Evolutionary conservation across 164 flowering plant species (phyloP), one percentile per base, ranked within the genome.

Genomic region (Umbilicus rupestris): DNA sequence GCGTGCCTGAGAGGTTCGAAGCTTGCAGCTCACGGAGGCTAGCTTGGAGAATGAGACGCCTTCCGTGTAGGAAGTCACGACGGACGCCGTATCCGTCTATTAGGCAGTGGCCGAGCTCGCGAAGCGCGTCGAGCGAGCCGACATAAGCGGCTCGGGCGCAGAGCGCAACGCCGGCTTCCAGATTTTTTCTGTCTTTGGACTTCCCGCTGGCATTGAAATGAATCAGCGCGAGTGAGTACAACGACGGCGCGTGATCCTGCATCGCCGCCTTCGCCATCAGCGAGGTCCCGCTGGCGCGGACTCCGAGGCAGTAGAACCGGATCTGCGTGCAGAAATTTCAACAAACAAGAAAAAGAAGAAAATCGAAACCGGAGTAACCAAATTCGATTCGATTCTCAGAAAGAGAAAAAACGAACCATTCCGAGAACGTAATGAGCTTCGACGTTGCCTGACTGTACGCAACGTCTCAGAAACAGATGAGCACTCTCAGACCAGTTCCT

Each of bases 171-270:
- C 89, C 92, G 65, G 90, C 89, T 24, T 82, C 77, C 6, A 84
- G 84, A 62, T 89, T 86, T 69, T 83, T 87, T 67, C 79, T 83
- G 68, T 42, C 76, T 70, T 81, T 85, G 7, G 85, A 65, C 30
- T 83, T 82, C 12, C 94, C 87, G 72, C 95, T 85, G 41, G 95
- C 95, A 78, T 90, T 92, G 82, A 91, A 91, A 68, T 87, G 94
- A 39, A 91, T 83, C 58, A 91, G 86, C n/a, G 97, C 87, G 12
- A 91, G 81, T 3, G 96, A 82, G 78, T 87, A 89, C 2, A 91
- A 75, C 3, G 92, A 80, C 66, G 79, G 74, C 63, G 92, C 82
- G 65, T 63, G 65, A 17, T 37, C 10, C 16, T 12, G 19, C 65
- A 33, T 33, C 26, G 65, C 65, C 9, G 82, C 97, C 59, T 82